Percentiles rank a stretch among this genome's conserved stretches.
These are phyloP conservation scores for Curvularia sp. DNA, from an alignment of 2,329 filamentous ascomycete genomes.

Conservation along the genomic window DNA sequence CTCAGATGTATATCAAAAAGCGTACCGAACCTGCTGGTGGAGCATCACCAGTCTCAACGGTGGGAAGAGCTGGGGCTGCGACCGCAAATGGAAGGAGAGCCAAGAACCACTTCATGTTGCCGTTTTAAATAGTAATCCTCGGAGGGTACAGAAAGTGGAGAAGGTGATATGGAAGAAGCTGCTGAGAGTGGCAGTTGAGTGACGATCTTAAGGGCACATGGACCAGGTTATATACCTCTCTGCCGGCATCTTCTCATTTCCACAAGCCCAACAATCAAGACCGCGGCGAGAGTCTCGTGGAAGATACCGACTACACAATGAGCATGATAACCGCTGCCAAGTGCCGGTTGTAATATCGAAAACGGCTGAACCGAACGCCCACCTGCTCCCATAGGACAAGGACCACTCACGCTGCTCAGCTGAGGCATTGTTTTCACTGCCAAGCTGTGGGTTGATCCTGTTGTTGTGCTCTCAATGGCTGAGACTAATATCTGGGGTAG, in stretches of 20 bases:
- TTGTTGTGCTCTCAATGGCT: slow-evolving; percentile 17
- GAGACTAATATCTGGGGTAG: slow-evolving; percentile 27
- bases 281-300: slow-evolving; percentile 25
- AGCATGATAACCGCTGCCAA: slow-evolving; percentile 41
- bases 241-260: slow-evolving; percentile 23
- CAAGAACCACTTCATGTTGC: slow-evolving; percentile 50
- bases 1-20: neutral
- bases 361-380: slow-evolving; percentile 46
- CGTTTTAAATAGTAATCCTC: slow-evolving; percentile 22
- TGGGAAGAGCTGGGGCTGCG: slow-evolving; percentile 34
- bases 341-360: slow-evolving; percentile 40
- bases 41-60: slow-evolving; percentile 34
- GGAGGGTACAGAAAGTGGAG: slow-evolving; percentile 23
- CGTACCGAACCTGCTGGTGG: slow-evolving; percentile 41
- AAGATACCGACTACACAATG: slow-evolving; percentile 26
- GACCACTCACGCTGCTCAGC: slow-evolving; percentile 30
- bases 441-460: slow-evolving; percentile 10
- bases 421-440: slow-evolving; percentile 40
- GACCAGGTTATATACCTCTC: slow-evolving; percentile 43
- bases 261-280: slow-evolving; percentile 15
- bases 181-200: slow-evolving; percentile 37
- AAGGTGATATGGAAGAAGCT: slow-evolving; percentile 27
- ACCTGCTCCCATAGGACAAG: slow-evolving; percentile 37
- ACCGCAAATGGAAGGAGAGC: slow-evolving; percentile 45
- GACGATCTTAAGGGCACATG: slow-evolving; percentile 41